Evolutionary conservation across 805 yeast species (phyloP).

Genomic region (Sungouiella thailandica): DNA sequence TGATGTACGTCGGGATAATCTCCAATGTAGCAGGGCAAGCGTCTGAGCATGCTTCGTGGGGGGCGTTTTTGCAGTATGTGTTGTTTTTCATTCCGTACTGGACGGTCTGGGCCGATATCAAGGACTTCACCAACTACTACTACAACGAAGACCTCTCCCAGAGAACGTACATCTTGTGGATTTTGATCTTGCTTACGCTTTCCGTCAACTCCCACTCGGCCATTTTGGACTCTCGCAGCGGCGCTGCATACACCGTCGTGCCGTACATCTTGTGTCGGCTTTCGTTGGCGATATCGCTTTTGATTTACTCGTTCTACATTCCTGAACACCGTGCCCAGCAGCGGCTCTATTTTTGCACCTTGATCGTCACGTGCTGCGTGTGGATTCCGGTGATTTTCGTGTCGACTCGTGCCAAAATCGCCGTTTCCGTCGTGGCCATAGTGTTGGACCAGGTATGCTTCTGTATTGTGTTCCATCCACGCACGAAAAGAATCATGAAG

Average conservation of each 20-base stretch:
- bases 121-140: conserved; percentile 60
- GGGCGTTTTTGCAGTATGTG: conserved; percentile 42
- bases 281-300: conserved; percentile 27
- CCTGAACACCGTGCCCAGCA: conserved; percentile 49
- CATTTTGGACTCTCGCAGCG: conserved; percentile 30
- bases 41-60: conserved; percentile 45
- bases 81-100: conserved; percentile 55
- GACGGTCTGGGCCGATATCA: conserved; percentile 61
- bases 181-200: conserved; percentile 43
- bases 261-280: conserved; percentile 46
- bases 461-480: conserved; percentile 42
- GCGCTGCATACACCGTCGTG: conserved; percentile 42
- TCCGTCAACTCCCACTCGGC: conserved; percentile 43
- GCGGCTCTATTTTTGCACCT: conserved; percentile 31
- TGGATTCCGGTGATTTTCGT: conserved; percentile 54
- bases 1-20: conserved; percentile 60
- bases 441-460: conserved; percentile 38
- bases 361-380: conserved; percentile 31
- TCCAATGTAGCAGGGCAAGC: conserved; percentile 55
- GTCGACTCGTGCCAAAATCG: conserved; percentile 41
- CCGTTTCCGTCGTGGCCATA: conserved; percentile 37
- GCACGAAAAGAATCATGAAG: conserved; percentile 37
- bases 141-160: conserved; percentile 58
- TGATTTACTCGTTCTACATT: conserved; percentile 41
- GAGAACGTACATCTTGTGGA: conserved; percentile 48